Conservation (phyloP, 2,329 filamentous ascomycete genomes). For the Diplocarpon rosae region DNA sequence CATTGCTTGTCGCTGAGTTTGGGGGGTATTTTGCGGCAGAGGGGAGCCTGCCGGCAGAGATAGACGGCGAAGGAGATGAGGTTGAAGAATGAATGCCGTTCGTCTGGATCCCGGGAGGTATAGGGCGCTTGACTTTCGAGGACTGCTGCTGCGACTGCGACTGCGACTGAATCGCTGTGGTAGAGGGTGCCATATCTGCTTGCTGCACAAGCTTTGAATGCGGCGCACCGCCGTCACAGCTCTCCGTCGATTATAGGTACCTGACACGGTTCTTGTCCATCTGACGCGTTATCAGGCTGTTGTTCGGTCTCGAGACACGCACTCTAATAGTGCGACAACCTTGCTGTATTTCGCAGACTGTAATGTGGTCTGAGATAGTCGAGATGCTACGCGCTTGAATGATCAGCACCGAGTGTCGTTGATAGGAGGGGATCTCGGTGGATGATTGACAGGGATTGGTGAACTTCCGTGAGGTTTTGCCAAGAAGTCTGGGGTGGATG, state of each 20-base stretch:
- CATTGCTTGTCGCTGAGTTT: constrained; percentile 36
- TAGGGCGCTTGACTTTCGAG: constrained; percentile 56
- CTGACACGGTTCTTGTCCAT: constrained; percentile 13
- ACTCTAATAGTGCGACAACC: neutral
- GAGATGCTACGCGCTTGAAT: neutral
- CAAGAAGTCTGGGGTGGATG: too few species aligned
- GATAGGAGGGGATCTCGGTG: neutral
- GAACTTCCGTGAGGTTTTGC: too few species aligned
- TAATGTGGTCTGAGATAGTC: neutral
- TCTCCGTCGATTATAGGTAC: constrained; percentile 17
- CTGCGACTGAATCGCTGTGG: constrained; percentile 20
- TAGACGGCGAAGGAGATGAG: constrained; percentile 38
- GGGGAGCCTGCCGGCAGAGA: constrained; percentile 44
- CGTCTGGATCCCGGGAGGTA: constrained; percentile 45
- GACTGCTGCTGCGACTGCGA: constrained; percentile 16
- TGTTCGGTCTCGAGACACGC: neutral
- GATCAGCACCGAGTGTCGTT: neutral
- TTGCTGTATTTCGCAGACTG: neutral
- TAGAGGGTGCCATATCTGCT: constrained; percentile 23
- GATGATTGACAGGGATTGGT: neutral
- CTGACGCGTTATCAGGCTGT: neutral
- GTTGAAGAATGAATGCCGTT: constrained; percentile 36
- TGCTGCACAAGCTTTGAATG: neutral
- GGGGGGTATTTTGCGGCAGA: constrained; percentile 40
- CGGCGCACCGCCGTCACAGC: constrained; percentile 9